These are phyloP conservation scores for Backusella psychrophila DNA, from an alignment of 192 early-diverging fungal genomes.

Conservation along the genomic window DNA sequence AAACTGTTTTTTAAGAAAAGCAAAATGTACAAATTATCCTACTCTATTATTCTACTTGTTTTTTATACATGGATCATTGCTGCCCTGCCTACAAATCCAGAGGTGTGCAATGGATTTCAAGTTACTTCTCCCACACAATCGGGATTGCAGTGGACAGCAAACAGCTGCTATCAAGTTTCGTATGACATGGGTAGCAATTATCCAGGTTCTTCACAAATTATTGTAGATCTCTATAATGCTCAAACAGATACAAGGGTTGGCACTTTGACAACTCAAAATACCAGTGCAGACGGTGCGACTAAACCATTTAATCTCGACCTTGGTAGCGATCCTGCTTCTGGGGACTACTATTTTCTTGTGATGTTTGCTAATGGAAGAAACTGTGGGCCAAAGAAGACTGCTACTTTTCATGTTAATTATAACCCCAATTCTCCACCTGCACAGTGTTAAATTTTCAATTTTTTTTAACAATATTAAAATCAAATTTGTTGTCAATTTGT, in stretches of 20 bases:
- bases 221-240: conserved; percentile 9
- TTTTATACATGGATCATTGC: neutral
- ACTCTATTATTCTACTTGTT: neutral
- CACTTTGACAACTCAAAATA: conserved; percentile 1
- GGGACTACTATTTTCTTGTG: conserved; percentile 22
- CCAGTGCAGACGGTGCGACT: neutral
- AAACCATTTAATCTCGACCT: conserved; percentile 4
- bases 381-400: conserved; percentile 1
- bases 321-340: neutral
- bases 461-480: neutral
- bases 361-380: neutral
- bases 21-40: neutral
- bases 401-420: conserved; percentile 2
- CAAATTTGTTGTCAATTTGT: neutral
- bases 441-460: conserved; percentile 5
- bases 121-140: conserved; percentile 15
- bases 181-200: conserved; percentile 20
- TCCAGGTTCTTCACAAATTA: neutral
- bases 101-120: conserved; percentile 19
- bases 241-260: neutral
- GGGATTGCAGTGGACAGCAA: conserved; percentile 21
- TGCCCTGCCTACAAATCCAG: neutral
- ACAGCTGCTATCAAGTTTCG: conserved; percentile 14
- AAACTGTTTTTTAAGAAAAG: neutral
- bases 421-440: conserved; percentile 23